Conservation (phyloP, 306 rosid species). For the Fragaria ananassa region DNA sequence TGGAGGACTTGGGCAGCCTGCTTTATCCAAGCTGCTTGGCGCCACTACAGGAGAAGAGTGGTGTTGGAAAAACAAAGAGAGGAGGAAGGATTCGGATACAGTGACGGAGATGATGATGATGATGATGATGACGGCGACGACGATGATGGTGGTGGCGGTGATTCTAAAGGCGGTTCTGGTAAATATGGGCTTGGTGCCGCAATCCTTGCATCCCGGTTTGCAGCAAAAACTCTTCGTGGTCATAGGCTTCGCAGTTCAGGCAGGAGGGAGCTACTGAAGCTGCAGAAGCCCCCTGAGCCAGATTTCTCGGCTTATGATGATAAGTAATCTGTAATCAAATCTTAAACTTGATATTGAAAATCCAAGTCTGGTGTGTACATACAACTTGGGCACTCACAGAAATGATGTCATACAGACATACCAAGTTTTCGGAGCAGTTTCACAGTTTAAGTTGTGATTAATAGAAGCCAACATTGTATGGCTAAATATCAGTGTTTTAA, state of each 20-base stretch:
- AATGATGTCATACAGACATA: not conserved
- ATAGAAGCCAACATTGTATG: not conserved
- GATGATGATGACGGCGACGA: constrained; percentile 16
- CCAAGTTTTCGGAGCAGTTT: not conserved
- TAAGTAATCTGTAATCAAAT: constrained; percentile 14
- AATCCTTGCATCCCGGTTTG: constrained; percentile 66
- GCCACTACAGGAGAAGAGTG: constrained; percentile 50
- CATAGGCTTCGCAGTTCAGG: constrained; percentile 46
- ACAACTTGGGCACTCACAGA: not conserved
- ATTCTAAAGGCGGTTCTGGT: not conserved
- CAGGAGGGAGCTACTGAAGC: constrained; percentile 18
- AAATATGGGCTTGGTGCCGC: constrained; percentile 48
- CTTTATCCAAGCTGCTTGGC: constrained; percentile 85
- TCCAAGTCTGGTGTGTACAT: not conserved
- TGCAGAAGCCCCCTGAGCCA: constrained; percentile 78
- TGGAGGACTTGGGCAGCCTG: constrained; percentile 96
- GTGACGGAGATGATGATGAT: constrained; percentile 23
- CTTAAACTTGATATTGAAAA: not conserved
- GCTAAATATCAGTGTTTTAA: not conserved
- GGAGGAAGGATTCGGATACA: constrained; percentile 31
- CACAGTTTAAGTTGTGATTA: not conserved
- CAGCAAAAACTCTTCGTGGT: constrained; percentile 65
- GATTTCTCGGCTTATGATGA: constrained; percentile 47
- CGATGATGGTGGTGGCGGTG: constrained; percentile 11
- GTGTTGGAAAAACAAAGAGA: constrained; percentile 35